These are phyloP conservation scores for Yarrowia alimentaria DNA, from an alignment of 805 yeast genomes.

Conservation along the genomic window DNA sequence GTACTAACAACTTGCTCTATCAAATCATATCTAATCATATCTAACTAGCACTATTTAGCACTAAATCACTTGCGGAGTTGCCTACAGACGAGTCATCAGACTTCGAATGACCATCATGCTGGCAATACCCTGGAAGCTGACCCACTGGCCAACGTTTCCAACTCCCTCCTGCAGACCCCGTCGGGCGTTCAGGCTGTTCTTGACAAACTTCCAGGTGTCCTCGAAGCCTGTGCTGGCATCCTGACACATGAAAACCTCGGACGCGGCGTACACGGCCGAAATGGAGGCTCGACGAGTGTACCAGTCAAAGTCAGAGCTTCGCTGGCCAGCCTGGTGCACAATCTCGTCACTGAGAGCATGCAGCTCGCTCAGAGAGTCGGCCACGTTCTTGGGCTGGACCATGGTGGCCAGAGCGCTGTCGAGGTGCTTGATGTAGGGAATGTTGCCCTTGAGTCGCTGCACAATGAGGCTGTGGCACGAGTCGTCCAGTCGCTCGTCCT, in stretches of 20 bases:
- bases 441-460: conserved; percentile 52
- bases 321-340: conserved; percentile 74
- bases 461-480: conserved; percentile 44
- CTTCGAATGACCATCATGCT: conserved; percentile 66
- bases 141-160: conserved; percentile 71
- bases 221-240: conserved; percentile 58
- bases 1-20: too few species aligned
- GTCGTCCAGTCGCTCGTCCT: conserved; percentile 44
- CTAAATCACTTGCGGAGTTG: not conserved
- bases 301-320: conserved; percentile 82
- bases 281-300: conserved; percentile 78
- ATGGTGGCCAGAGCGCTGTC: conserved; percentile 56
- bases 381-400: conserved; percentile 61
- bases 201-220: conserved; percentile 65
- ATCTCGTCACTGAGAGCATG: conserved; percentile 80
- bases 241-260: conserved; percentile 77
- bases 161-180: conserved; percentile 59
- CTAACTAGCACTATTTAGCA: not conserved
- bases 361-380: conserved; percentile 61
- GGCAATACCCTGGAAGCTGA: conserved; percentile 63
- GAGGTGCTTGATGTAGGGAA: conserved; percentile 31
- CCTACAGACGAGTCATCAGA: conserved; percentile 42
- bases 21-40: too few species aligned
- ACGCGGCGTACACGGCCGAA: conserved; percentile 65
- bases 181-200: conserved; percentile 54